Base-by-base conservation (phyloP, 805 yeast genomes). In the Wickerhamomyces bovis region DNA sequence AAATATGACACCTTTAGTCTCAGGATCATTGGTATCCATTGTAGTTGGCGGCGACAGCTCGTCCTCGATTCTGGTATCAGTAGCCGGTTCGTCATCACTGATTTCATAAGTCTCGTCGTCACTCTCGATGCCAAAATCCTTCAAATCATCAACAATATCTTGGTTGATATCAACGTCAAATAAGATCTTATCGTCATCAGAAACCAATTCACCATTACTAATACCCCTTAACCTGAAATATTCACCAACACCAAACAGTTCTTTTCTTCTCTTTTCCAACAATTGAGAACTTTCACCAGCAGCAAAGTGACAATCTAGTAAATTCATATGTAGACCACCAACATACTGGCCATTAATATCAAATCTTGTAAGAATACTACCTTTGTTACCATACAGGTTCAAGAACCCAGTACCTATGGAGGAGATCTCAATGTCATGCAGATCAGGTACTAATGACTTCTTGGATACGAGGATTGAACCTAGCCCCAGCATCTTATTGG, bases 321-420 rank as follows among this genome's bases (percentile, higher is more conserved):
- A 39, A 31, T 65, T 66, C 28, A 72, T 46, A 11, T 60, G 50
- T 15, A 56, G 47, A 19, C 71, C 72, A 8, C 63, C 44, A 22
- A 26, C 19, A 16, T 40, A 42, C 18, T 36, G 42, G 9, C 23
- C n/a, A 36, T 36, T 36, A n/a, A 19, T 13, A 11, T 33, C 36
- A 33, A 33, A 33, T 4, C 20, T 33, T 10, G 23, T 36, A 8
- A 19, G 8, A 9, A 19, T 19, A 11, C 39, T 57, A 3, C 85
- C 85, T 54, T 80, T 80, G 61, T 80, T 80, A 16, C 83, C 84
- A 77, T 82, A 80, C 21, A 71, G 53, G 22, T 78, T 73, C 43
- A 80, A 56, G 36, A 78, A 69, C 0, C 85, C 85, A 0, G 84
- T 72, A 0, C 85, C 83, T 7, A 80, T 65, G 0, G 80, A 69